phyloP scores from a whole-genome alignment of 352 stramenopile species.

The Aphanomyces invadans region DNA sequence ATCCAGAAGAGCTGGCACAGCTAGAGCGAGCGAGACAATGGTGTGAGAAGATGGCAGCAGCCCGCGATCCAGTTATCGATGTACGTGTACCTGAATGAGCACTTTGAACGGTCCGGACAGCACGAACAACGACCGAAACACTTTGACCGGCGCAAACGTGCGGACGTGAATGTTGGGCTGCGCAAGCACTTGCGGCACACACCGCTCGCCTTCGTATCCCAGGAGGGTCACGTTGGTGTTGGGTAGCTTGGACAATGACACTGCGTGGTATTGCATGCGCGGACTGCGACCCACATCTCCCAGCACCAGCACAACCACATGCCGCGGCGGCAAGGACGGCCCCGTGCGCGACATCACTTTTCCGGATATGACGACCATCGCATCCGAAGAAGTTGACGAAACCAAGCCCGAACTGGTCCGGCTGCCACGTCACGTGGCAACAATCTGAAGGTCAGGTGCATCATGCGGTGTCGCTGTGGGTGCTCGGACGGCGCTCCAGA shows the following conservation, averaged over 20 bases:
- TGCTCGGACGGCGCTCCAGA: no score
- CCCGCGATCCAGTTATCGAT: no score
- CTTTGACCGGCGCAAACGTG: constrained; percentile 52
- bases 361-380: no score
- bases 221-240: constrained; percentile 81
- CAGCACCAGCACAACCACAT: constrained; percentile 90
- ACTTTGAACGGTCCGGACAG: constrained; percentile 83
- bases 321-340: constrained; percentile 14
- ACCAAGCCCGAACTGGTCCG: no score
- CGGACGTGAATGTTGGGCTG: constrained; percentile 67
- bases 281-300: constrained; percentile 95
- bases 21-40: constrained; percentile 30
- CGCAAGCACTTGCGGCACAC: constrained; percentile 57
- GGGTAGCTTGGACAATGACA: constrained; percentile 86
- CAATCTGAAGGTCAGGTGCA: no score
- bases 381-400: no score
- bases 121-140: constrained; percentile 62
- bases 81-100: constrained; percentile 45
- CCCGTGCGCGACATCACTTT: no score
- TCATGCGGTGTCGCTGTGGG: no score
- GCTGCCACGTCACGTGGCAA: no score
- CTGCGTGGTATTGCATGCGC: constrained; percentile 98
- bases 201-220: constrained; percentile 89
- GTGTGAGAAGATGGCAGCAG: neutral
- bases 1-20: constrained; percentile 78